Evolutionary conservation across 1,284 basidiomycete species (phyloP), one percentile per base, ranked within the genome.

Genomic region (Pseudozyma pruni): DNA sequence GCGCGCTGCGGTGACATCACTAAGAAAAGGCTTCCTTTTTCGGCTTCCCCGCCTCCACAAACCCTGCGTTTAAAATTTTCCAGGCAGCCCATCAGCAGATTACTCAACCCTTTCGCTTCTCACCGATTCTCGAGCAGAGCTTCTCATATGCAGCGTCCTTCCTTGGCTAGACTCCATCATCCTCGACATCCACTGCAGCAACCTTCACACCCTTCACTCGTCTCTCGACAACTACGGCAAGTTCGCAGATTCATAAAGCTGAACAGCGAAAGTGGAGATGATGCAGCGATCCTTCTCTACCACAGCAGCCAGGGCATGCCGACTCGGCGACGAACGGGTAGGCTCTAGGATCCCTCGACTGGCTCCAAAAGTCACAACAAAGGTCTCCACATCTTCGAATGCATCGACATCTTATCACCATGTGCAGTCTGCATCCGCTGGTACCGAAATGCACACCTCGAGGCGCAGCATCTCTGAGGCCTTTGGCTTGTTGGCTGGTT

Each of bases 291-390:
- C 42, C 39, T 63, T 62, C 37, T 58, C 55, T 5, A 69, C 59
- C 25, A 38, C 66, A 16, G 50, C 48, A 4, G 19, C 35, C 7
- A 22, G 35, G 2, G 54, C 54, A 3, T 69, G 59, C 40, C 25
- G 23, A 20, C 40, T 69, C 39, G 66, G 66, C 10, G 66, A 69
- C 25, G 54, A 62, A 39, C 50, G 66, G 17, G 66, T 69, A 1
- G 66, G 59, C 16, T 69, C 66, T 20, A 16, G 66, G 16, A 55
- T 69, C 0, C 66, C 66, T 27, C 54, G 66, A 10, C 43, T 69
- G 4, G 59, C 55, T 0, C 20, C 42, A 38, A 69, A 62, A 31
- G 32, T 29, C n/a, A 20, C 42, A 20, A 33, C 47, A 3, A 27
- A 35, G 10, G n/a, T 41, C 6, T 42, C 48, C 2, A 20, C 32